phyloP scores from a whole-genome alignment of 352 stramenopile genomes.

The Phytophthora quininea region DNA sequence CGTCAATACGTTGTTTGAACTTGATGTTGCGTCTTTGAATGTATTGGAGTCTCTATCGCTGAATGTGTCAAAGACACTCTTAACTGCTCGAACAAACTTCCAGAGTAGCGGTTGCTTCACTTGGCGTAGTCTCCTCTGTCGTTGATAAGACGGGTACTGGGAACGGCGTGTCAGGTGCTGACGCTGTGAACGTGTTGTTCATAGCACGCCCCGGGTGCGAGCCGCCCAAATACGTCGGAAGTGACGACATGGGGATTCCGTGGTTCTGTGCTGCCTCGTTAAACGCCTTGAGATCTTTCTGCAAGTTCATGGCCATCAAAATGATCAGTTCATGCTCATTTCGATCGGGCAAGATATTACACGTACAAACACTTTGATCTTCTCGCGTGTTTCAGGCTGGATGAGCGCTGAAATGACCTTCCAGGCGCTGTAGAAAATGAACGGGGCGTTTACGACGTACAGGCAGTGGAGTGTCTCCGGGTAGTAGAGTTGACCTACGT shows the following conservation, averaged over 20 bases:
- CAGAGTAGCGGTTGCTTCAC: conserved; percentile 12
- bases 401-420: conserved; percentile 79
- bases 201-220: conserved; percentile 56
- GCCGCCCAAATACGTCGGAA: conserved; percentile 68
- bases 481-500: conserved; percentile 80
- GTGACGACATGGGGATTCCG: conserved; percentile 60
- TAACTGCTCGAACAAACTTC: conserved; percentile 23
- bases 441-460: conserved; percentile 83
- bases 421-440: conserved; percentile 86
- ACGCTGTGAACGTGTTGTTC: conserved; percentile 76
- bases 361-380: conserved; percentile 84
- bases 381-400: conserved; percentile 76
- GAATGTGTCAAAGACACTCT: neutral
- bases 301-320: neutral
- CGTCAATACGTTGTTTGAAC: too few relatives aligned
- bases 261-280: conserved; percentile 61
- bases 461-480: conserved; percentile 80
- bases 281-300: conserved; percentile 70
- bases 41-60: conserved; percentile 1
- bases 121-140: conserved; percentile 8
- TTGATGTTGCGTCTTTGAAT: neutral
- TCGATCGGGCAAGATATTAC: neutral
- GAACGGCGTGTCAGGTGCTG: conserved; percentile 55
- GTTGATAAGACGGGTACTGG: conserved; percentile 31
- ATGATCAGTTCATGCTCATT: neutral